Base-by-base conservation (phyloP, 2,329 filamentous ascomycete genomes). In the Grosmannia penicillata region DNA sequence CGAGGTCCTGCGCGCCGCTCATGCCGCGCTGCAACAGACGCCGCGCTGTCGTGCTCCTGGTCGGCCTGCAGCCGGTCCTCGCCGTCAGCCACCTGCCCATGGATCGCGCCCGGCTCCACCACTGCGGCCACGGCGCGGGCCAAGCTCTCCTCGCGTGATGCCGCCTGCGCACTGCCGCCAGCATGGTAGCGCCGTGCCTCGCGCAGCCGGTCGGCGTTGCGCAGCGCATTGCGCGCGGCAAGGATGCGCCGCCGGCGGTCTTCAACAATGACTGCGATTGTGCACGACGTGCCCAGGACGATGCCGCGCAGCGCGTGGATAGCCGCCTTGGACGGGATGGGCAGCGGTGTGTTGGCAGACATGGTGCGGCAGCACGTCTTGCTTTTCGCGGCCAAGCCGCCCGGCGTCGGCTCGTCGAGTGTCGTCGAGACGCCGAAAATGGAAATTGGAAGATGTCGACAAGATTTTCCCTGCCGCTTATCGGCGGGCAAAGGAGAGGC, bases 201-300 rank as follows among this genome's bases (percentile, higher is more conserved):
- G 35, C 56, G 61, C 37, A 66, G 50, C 33, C 49, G 56, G 43
- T 58, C 51, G 10, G 54, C 57, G 51, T 65, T 65, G 22, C 56
- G 51, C 30, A 61, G 51, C 10, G 56, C 56, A 35, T 51, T 48
- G 33, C 55, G 52, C 15, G 58, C 61, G 28, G 56, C 49, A 36
- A 60, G 58, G 48, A 66, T 64, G 28, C 59, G 56, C 11, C 62
- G 57, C 32, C 62, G 57, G 21, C 62, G 62, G 47, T 66, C 62
- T 45, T 66, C 63, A 38, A 56, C 56, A 39, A 65, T 43, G 29
- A 65, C 45, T 23, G 57, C 59, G 31, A 65, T 48, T 18, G 61
- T 60, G 51, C 61, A 65, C 5, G 62, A 61, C 2, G 63, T 66
- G 41, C 63, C 63, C 9, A 65, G 48, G 23, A 62, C 57, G 33